These are phyloP conservation scores for Withania somnifera DNA, from an alignment of 305 asterid species.

Conservation along the genomic window DNA sequence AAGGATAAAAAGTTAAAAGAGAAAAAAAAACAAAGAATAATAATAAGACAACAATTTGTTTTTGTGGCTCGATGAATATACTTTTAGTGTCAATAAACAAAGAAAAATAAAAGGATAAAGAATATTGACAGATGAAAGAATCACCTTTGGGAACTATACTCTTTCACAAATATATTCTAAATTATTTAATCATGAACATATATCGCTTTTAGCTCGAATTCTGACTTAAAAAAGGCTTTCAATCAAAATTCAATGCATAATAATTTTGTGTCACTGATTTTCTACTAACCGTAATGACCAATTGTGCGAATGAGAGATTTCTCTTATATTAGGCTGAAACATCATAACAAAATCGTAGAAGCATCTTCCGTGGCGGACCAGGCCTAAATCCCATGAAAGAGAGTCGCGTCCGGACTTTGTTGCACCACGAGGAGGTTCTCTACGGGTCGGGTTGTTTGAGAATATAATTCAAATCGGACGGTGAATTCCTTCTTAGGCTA, in stretches of 20 bases:
- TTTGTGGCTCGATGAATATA: constrained; percentile 7
- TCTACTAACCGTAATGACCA: no score
- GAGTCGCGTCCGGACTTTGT: no score
- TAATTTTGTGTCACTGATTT: no score
- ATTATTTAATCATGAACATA: no score
- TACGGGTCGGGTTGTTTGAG: no score
- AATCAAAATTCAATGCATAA: background rate
- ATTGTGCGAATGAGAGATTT: background rate
- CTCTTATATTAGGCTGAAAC: background rate
- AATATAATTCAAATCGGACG: no score
- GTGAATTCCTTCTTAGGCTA: no score
- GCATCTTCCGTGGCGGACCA: no score
- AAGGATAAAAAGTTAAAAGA: background rate
- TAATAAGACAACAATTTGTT: background rate
- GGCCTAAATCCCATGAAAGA: no score
- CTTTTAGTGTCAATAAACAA: background rate
- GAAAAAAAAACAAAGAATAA: background rate
- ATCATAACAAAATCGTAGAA: background rate
- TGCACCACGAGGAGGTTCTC: no score
- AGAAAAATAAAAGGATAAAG: background rate
- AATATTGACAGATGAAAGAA: background rate
- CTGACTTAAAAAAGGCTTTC: background rate
- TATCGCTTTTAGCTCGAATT: background rate
- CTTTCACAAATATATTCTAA: no score
- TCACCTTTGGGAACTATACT: background rate